Evolutionary conservation across 805 yeast species (phyloP), one percentile per base, ranked within the genome.

Genomic region (Candida odintsovae): DNA sequence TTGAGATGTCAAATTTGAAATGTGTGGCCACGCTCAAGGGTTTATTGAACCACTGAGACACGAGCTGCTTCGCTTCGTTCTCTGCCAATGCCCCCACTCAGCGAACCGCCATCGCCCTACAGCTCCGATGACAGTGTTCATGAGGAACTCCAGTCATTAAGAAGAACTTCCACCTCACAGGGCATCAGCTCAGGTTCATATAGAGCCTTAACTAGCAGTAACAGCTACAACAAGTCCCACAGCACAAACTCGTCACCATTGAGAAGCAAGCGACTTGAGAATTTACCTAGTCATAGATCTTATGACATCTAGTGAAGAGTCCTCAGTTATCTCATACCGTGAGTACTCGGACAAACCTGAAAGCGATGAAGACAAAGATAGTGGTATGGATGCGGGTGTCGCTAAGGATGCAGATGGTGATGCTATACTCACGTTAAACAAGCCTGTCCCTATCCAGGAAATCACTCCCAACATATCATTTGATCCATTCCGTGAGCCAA

Each of bases 401-500:
- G 36, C 20, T 33, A 16, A n/a, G 15, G 36, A 33, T 9, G 36
- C n/a, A 16, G 20, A 33, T 33, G 36, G 20, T 18, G 36, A 18
- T 33, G 20, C 36, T 16, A 18, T 18, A 33, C 20, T 16, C 12
- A 33, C 36, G 13, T 16, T 33, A 20, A 33, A 33, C 20, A 33
- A 33, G 6, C 36, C 36, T 4, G 36, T 8, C 12, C 20, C 36
- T 13, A 28, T 4, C 11, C 36, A 33, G 13, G 20, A 18, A 4
- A 12, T 3, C 8, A 12, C 11, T 16, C 36, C 36, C n/a, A 16
- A 33, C 36, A 16, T 33, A 33, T 18, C 20, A n/a, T 33, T 33
- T 33, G 36, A 33, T 18, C 36, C 36, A 33, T 33, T 33, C 11
- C 36, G 16, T 16, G 46, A 46, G 13, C 46, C 49, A 3, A 35